Conservation (phyloP, 1,284 basidiomycete species). For the Ustilago bromivora region DNA sequence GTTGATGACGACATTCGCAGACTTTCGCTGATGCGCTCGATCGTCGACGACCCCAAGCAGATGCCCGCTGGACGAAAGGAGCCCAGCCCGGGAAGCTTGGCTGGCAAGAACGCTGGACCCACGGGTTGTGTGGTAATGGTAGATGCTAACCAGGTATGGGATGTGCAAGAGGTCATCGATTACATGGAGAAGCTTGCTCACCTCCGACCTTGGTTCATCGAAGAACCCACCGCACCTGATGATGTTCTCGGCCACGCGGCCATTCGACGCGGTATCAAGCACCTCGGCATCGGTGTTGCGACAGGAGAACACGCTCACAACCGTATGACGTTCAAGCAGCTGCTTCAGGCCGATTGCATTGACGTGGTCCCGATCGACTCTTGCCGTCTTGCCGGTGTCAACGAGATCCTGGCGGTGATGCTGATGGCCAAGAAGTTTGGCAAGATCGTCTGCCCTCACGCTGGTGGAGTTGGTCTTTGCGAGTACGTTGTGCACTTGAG, state of each 20-base stretch:
- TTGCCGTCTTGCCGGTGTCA: constrained; percentile 90
- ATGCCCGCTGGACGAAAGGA: constrained; percentile 45
- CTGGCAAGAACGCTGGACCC: constrained; percentile 89
- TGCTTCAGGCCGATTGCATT: constrained; percentile 90
- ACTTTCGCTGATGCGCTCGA: constrained; percentile 86
- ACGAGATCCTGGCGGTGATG: constrained; percentile 91
- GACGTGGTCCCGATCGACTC: constrained; percentile 97
- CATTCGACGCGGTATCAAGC: constrained; percentile 82
- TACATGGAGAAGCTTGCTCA: constrained; percentile 84
- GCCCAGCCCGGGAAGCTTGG: constrained; percentile 35
- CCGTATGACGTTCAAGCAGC: constrained; percentile 93
- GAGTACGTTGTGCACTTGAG: constrained; percentile 85
- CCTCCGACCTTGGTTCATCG: constrained; percentile 90
- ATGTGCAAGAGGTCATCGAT: constrained; percentile 89
- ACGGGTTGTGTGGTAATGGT: constrained; percentile 95
- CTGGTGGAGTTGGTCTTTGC: constrained; percentile 93
- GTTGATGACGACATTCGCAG: constrained; percentile 85
- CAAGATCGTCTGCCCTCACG: constrained; percentile 82
- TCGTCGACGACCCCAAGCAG: constrained; percentile 78
- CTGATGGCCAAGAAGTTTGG: constrained; percentile 88
- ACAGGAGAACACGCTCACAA: constrained; percentile 97
- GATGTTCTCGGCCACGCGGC: constrained; percentile 76
- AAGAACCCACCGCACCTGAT: constrained; percentile 52
- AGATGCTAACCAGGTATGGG: constrained; percentile 97
- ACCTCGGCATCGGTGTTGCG: constrained; percentile 88